Base-by-base conservation (phyloP, 1,139 yeast species). In the Blastobotrys ciferrii region DNA sequence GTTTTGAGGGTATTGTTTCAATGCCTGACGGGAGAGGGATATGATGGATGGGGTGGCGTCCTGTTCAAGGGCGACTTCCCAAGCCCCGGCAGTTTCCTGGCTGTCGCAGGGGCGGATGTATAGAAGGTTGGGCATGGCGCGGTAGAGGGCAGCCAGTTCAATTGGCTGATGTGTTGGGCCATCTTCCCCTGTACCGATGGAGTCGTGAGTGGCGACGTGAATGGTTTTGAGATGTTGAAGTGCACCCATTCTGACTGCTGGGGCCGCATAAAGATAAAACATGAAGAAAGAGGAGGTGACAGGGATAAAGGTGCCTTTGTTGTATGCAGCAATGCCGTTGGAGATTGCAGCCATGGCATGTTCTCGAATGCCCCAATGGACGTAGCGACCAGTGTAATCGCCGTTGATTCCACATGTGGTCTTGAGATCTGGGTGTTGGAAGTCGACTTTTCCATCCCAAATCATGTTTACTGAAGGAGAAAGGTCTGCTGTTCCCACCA, bases 401-500 rank as follows among this genome's bases (percentile, higher is more conserved):
- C 38, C 38, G 12, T 13, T 33, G 38, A 33, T 33, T 13, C 19
- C 18, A 12, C 38, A 33, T 13, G 12, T 17, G 3, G 38, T 33
- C 17, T 14, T 11, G 5, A 33, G 20, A 14, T 33, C 38, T 11
- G 38, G 38, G 20, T 33, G 38, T 15, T 33, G 38, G 38, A 33
- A 33, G 12, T 33, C 38, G 15, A 33, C 38, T 12, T 33, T 33
- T 5, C 38, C 38, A 17, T 33, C 38, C 38, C 38, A 33, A 14
- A 33, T 33, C 38, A 33, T 33, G 17, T 33, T 33, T 5, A 33
- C 38, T 13, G 38, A 33, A 12, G 38, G 38, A 14, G 38, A 87
- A 73, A 87, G 81, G 74, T 87, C 96, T 50, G 96, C 96, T 57
- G 95, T 86, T 65, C 96, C 96, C 74, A 95, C 95, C 64, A 87